Conservation (phyloP, 2,329 filamentous ascomycete genomes). For the Scleromitrula shiraiana region DNA sequence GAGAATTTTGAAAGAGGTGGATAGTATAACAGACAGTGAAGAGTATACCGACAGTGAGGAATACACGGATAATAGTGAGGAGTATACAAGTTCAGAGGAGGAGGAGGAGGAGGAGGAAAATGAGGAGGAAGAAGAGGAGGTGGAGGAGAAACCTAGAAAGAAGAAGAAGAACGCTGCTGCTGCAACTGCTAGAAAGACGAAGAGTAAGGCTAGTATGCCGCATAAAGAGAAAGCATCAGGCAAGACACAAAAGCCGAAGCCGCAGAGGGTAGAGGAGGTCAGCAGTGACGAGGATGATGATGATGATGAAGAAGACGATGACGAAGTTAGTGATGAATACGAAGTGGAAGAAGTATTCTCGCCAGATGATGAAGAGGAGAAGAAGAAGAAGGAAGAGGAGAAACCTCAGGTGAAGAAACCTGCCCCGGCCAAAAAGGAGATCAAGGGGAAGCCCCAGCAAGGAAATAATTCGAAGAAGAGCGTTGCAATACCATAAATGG, state of each 20-base stretch:
- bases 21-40: neutral
- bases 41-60: neutral
- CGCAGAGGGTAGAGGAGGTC: constrained; percentile 2
- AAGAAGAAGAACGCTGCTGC: constrained; percentile 2
- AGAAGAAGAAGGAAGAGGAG: neutral
- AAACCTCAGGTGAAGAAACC: neutral
- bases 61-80: constrained; percentile 6
- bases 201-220: neutral
- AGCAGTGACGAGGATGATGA: neutral
- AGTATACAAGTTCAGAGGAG: constrained; percentile 2
- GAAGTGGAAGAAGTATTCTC: neutral
- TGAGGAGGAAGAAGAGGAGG: neutral
- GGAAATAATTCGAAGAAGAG: constrained; percentile 1
- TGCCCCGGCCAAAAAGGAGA: neutral
- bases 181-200: neutral
- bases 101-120: neutral
- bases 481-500: neutral
- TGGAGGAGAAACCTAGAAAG: neutral
- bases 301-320: neutral
- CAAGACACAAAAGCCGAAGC: neutral
- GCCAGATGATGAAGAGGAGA: too few relatives aligned
- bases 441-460: neutral
- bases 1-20: constrained; percentile 5
- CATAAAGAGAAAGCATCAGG: too few relatives aligned
- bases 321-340: neutral